phyloP scores from a whole-genome alignment of 352 stramenopile species.

The Phytophthora tentaculata region DNA sequence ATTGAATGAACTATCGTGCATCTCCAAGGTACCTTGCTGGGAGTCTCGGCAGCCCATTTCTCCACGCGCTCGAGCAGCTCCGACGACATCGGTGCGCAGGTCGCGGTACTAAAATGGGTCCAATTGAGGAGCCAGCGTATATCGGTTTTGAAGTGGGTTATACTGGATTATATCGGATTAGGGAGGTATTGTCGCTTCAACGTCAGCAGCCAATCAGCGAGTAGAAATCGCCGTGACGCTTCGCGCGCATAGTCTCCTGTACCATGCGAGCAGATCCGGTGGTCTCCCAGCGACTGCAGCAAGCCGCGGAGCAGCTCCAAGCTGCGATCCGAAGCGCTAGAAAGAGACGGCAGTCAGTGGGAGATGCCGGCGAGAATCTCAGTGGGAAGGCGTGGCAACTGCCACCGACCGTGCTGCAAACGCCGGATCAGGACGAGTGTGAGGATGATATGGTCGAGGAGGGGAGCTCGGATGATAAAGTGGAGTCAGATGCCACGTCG shows the following conservation, averaged over 20 bases:
- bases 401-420: slow-evolving; percentile 21
- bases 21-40: slow-evolving; percentile 46
- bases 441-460: slow-evolving; percentile 4
- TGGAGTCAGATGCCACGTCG: slow-evolving; percentile 20
- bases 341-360: slow-evolving; percentile 11
- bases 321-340: slow-evolving; percentile 51
- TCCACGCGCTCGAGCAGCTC: slow-evolving; percentile 77
- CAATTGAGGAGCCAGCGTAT: slow-evolving; percentile 28
- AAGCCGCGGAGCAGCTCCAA: slow-evolving; percentile 59
- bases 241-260: slow-evolving; percentile 6
- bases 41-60: slow-evolving; percentile 79
- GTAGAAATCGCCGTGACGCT: slow-evolving; percentile 9
- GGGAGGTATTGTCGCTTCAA: slow-evolving; percentile 18
- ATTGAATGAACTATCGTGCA: slow-evolving; percentile 4
- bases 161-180: slow-evolving; percentile 19
- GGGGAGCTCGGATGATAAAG: slow-evolving; percentile 4
- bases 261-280: slow-evolving; percentile 28
- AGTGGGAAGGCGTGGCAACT: slow-evolving; percentile 25
- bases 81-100: slow-evolving; percentile 52
- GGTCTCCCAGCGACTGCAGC: slow-evolving; percentile 47
- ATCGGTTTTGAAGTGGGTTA: slow-evolving; percentile 10
- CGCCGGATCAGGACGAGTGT: slow-evolving; percentile 3
- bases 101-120: slow-evolving; percentile 8
- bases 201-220: slow-evolving; percentile 26
- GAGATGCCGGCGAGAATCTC: neutral